Evolutionary conservation across 176 grass and related monocot genomes (phyloP), one percentile per base, ranked within the genome.

Genomic region (Phoenix dactylifera): DNA sequence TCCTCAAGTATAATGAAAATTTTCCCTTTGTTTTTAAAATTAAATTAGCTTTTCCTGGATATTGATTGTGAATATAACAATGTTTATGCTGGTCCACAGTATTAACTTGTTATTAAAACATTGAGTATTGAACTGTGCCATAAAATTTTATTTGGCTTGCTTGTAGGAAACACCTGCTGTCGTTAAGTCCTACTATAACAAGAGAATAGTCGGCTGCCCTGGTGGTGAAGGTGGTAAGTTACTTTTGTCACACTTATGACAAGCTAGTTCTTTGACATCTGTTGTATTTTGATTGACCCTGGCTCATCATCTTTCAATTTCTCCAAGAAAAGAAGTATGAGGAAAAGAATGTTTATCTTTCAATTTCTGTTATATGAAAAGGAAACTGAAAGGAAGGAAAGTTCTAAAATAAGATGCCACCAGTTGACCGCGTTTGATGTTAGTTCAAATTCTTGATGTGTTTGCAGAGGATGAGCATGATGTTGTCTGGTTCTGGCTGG

Each of bases 401-500:
- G 10, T 44, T 1, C 35, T 44, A 12, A 12, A 12, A 44, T 12
- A 30, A 44, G 7, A 12, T 44, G 35, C 35, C 7, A 39, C 7
- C 9, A 12, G 6, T 39, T 44, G 35, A 44, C 6, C 9, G 6
- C 2, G 9, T 44, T 44, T 44, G 35, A 44, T 44, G 35, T 44
- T 14, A 12, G 7, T 44, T 44, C 35, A 44, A 44, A 44, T 44
- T 44, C 35, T 44, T 44, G 35, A 44, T 44, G 64, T 68, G n/a
- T 73, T 22, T 82, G 58, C 70, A 98, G 93, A 98, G 84, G 93
- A 98, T 81, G 88, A 98, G 55, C 93, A 98, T 83, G 93, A 98
- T 71, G 79, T 98, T 22, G 67, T 92, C 54, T 98, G 93, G 93
- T 98, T 98, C 62, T 98, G 93, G 93, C 78, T 98, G 79, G 81